Conservation (phyloP, 495 filamentous ascomycete species). For the Neurospora sp. region DNA sequence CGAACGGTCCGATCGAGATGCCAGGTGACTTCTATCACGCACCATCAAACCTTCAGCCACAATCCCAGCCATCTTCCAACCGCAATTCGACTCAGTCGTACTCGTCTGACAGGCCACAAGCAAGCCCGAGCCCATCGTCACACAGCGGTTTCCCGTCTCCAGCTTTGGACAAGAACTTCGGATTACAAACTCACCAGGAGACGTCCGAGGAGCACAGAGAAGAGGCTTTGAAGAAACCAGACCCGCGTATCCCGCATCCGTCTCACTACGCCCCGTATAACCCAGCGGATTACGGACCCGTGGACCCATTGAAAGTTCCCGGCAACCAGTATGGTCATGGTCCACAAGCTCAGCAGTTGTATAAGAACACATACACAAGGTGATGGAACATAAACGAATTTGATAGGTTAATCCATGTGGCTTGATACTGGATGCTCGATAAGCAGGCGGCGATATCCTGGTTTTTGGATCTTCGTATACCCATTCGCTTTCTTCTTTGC, state of each 20-base stretch:
- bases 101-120: slow-evolving; percentile 18
- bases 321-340: not conserved
- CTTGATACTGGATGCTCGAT: not conserved
- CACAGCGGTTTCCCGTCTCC: slow-evolving; percentile 23
- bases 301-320: not conserved
- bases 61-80: slow-evolving; percentile 4
- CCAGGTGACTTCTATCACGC: slow-evolving; percentile 35
- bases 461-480: not conserved
- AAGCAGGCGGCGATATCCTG: not conserved
- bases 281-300: slow-evolving; percentile 33
- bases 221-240: slow-evolving; percentile 13
- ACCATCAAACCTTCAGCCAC: slow-evolving; percentile 10
- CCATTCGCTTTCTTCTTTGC: not conserved
- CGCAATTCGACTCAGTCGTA: slow-evolving; percentile 24
- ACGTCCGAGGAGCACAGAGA: slow-evolving; percentile 30
- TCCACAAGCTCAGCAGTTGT: not conserved
- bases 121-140: slow-evolving; percentile 20
- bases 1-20: slow-evolving; percentile 30
- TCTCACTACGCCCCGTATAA: slow-evolving; percentile 30
- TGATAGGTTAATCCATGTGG: not conserved
- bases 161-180: slow-evolving; percentile 23
- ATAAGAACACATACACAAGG: not conserved
- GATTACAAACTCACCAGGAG: slow-evolving; percentile 28
- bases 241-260: slow-evolving; percentile 12
- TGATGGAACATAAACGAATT: not conserved